Percentiles rank a stretch among this genome's conserved stretches.
Conservation (phyloP, 257 asterid genomes). For the Gentiana straminea region DNA sequence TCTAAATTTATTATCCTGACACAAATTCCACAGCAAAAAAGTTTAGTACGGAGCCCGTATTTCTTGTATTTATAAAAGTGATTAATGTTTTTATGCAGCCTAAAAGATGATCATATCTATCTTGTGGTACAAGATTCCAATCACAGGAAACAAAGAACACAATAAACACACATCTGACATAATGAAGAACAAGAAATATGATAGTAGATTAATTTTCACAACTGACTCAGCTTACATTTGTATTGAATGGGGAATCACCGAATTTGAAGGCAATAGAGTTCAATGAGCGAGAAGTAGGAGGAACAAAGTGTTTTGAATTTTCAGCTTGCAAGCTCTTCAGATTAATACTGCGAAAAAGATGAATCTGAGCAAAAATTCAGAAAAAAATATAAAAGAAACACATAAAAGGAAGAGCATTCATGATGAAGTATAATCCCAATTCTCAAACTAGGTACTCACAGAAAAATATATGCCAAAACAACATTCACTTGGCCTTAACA, state of each 20-base stretch:
- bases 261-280: slow-evolving; percentile 80
- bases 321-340: slow-evolving; percentile 91
- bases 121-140: not conserved
- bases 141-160: too few species aligned
- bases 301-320: slow-evolving; percentile 47
- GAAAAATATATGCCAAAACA: too few species aligned
- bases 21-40: not conserved
- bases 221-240: slow-evolving; percentile 36
- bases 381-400: slow-evolving; percentile 7
- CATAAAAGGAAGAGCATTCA: not conserved
- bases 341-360: slow-evolving; percentile 74
- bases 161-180: not conserved
- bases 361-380: slow-evolving; percentile 37
- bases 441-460: too few species aligned
- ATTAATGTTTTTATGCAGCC: not conserved
- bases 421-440: too few species aligned
- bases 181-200: not conserved
- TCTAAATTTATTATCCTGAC: slow-evolving; percentile 37
- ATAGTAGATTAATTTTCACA: not conserved
- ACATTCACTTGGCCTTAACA: too few species aligned
- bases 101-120: not conserved
- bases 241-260: slow-evolving; percentile 27
- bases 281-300: slow-evolving; percentile 75
- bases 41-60: not conserved
- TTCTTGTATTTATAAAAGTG: not conserved